A percentile compares a stretch with the other conserved stretches of the same genome.
These are phyloP conservation scores for Citrus sinensis DNA, from an alignment of 345 rosid genomes.

Conservation along the genomic window DNA sequence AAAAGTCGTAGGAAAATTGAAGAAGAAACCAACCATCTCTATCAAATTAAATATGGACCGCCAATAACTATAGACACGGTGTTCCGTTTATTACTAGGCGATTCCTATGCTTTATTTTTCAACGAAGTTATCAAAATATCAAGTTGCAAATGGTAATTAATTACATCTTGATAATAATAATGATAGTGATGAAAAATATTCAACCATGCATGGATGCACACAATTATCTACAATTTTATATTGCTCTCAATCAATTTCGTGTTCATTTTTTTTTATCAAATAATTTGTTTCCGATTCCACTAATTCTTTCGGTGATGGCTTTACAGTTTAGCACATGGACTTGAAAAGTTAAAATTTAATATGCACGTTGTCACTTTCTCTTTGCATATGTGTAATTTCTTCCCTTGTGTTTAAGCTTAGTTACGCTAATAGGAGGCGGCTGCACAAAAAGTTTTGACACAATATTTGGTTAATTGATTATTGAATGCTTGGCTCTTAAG, in stretches of 20 bases:
- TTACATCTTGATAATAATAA: neutral
- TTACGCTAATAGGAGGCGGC: conserved; percentile 4
- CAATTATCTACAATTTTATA: too few relatives aligned
- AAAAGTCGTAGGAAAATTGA: neutral
- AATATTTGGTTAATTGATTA: too few relatives aligned
- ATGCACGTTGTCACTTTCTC: neutral
- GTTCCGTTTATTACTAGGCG: neutral
- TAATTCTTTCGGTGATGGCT: neutral
- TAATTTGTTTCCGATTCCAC: too few relatives aligned
- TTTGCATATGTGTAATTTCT: neutral
- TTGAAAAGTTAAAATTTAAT: neutral
- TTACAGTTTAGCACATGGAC: neutral
- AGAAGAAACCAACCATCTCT: neutral
- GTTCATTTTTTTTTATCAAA: too few relatives aligned
- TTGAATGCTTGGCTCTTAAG: too few relatives aligned
- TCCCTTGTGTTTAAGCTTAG: neutral
- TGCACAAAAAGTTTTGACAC: neutral
- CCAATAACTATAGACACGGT: neutral
- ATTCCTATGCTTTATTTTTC: neutral
- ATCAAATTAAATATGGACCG: neutral
- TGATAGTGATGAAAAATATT: too few relatives aligned
- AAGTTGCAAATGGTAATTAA: neutral
- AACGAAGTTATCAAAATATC: neutral
- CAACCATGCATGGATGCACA: too few relatives aligned
- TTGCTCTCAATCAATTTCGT: too few relatives aligned